A percentile compares a stretch with the other conserved stretches of the same genome.
Conservation (phyloP, 768 basidiomycete genomes). For the Phaeotremella skinneri region DNA sequence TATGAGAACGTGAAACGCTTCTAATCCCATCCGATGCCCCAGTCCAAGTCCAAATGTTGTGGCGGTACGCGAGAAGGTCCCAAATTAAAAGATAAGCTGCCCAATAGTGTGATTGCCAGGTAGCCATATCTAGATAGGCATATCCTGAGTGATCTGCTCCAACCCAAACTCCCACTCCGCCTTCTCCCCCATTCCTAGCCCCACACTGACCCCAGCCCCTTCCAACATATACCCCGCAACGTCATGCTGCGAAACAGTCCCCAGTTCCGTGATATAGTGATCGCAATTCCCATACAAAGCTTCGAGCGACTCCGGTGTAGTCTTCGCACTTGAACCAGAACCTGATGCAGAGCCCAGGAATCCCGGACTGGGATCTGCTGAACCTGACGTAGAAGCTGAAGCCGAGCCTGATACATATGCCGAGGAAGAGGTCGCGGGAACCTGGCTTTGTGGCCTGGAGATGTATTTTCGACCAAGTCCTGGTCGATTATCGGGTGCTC, state of each 20-base stretch:
- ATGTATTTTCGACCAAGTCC: too few species aligned
- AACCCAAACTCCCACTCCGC: background rate
- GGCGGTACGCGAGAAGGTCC: too few species aligned
- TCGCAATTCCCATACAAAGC: background rate
- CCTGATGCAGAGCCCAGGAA: background rate
- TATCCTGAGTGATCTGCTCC: background rate
- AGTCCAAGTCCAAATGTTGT: too few species aligned
- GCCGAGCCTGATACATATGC: too few species aligned
- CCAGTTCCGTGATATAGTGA: background rate
- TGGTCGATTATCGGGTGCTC: too few species aligned
- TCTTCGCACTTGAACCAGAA: background rate
- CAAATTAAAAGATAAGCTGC: too few species aligned
- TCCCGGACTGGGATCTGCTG: background rate
- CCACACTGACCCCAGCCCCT: conserved; percentile 1
- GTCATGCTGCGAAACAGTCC: background rate
- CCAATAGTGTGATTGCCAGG: too few species aligned
- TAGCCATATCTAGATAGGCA: background rate
- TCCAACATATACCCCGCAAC: background rate
- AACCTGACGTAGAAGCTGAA: background rate
- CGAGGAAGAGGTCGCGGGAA: too few species aligned
- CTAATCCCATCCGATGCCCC: too few species aligned
- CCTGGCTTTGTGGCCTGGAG: too few species aligned
- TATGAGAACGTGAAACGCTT: too few species aligned
- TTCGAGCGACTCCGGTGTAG: background rate
- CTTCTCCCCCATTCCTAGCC: background rate